phyloP scores from a whole-genome alignment of 2,329 filamentous ascomycete genomes.

The Septoria linicola region DNA sequence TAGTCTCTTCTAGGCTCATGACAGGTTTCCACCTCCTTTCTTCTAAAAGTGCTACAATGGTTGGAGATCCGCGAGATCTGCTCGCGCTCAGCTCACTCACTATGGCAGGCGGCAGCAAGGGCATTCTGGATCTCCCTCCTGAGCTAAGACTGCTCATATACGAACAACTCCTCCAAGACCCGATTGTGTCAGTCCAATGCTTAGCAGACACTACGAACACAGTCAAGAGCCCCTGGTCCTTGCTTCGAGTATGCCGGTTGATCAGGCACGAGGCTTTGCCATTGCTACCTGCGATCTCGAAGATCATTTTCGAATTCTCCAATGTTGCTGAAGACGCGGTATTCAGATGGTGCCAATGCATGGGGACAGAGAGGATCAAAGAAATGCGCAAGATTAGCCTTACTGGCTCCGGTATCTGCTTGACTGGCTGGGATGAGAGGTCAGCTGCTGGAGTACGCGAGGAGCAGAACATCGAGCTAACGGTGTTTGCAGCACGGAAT shows the following conservation, averaged over 20 bases:
- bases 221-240: neutral
- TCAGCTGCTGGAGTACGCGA: neutral
- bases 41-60: neutral
- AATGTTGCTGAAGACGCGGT: neutral
- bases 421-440: conserved; percentile 9
- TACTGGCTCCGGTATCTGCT: neutral
- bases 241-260: neutral
- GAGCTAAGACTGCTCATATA: conserved; percentile 11
- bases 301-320: neutral
- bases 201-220: neutral
- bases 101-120: neutral
- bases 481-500: neutral
- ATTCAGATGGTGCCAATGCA: neutral
- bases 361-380: neutral
- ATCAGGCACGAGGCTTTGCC: neutral
- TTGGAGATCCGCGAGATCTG: too few relatives aligned
- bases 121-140: conserved; percentile 1
- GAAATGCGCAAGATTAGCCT: conserved; percentile 3
- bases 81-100: neutral
- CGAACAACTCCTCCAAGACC: conserved; percentile 7
- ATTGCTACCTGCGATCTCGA: neutral
- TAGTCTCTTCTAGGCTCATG: neutral
- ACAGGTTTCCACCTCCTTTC: neutral
- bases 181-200: conserved; percentile 1
- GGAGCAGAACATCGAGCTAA: neutral